Percentiles rank a stretch among this genome's conserved stretches.
Conservation (phyloP, 306 rosid genomes). For the Potentilla sterilis region DNA sequence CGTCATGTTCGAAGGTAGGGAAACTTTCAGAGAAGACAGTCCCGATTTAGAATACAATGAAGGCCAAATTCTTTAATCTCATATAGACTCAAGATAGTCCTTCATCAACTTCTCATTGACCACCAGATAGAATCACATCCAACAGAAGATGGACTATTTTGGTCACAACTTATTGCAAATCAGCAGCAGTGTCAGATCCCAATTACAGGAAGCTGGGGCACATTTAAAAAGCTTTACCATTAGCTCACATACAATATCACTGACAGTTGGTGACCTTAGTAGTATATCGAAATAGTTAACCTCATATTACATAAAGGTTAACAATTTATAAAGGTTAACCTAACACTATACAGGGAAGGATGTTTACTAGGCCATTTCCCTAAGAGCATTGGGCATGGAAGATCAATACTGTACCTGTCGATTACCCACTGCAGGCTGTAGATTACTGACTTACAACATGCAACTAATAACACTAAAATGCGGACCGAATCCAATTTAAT, state of each 20-base stretch:
- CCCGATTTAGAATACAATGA: slow-evolving; percentile 76
- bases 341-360: slow-evolving; percentile 69
- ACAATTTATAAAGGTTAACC: not conserved
- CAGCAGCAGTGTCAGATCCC: slow-evolving; percentile 92
- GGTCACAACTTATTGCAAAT: slow-evolving; percentile 67
- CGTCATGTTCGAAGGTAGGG: slow-evolving; percentile 14
- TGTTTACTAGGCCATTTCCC: slow-evolving; percentile 83
- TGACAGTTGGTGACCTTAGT: slow-evolving; percentile 71
- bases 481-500: no score
- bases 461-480: no score
- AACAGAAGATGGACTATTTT: slow-evolving; percentile 59
- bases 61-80: slow-evolving; percentile 57
- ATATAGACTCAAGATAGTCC: slow-evolving; percentile 55
- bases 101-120: slow-evolving; percentile 56
- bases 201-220: slow-evolving; percentile 77
- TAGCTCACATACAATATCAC: slow-evolving; percentile 82
- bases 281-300: slow-evolving; percentile 80
- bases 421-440: no score
- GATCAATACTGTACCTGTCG: no score
- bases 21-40: slow-evolving; percentile 77
- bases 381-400: slow-evolving; percentile 69
- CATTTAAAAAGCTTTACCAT: slow-evolving; percentile 80
- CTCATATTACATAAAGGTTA: slow-evolving; percentile 44
- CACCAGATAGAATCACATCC: slow-evolving; percentile 51
- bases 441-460: no score